phyloP scores from a whole-genome alignment of 345 rosid species.

The Eucalyptus grandis region DNA sequence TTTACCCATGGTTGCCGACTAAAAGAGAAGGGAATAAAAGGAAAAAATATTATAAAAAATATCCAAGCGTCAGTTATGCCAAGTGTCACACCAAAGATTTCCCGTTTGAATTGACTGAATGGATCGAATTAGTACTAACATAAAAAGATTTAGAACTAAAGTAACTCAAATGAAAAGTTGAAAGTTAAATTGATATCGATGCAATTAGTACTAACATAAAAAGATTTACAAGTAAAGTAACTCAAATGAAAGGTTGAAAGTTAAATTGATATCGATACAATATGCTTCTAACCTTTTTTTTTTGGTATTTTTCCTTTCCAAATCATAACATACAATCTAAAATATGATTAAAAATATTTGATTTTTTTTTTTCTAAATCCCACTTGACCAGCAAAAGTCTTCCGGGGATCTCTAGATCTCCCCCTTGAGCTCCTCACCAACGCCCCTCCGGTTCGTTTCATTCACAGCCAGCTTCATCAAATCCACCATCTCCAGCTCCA shows the following conservation, averaged over 20 bases:
- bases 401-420: neutral
- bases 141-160: too few relatives aligned
- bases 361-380: neutral
- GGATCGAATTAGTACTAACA: too few relatives aligned
- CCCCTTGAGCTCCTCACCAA: neutral
- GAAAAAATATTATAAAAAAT: too few relatives aligned
- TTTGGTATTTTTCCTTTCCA: neutral
- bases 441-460: neutral
- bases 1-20: neutral
- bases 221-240: too few relatives aligned
- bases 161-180: neutral
- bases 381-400: neutral
- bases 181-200: accelerated
- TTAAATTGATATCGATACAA: accelerated
- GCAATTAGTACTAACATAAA: too few relatives aligned
- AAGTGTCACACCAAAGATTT: neutral
- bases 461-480: neutral
- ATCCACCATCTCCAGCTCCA: neutral
- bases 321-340: neutral
- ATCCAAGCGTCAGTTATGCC: accelerated
- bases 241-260: too few relatives aligned
- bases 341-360: neutral
- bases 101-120: accelerated
- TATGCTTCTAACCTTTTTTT: neutral
- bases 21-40: too few relatives aligned